Evolutionary conservation across 805 yeast species (phyloP).

Genomic region (Nakazawaea molendinolei): DNA sequence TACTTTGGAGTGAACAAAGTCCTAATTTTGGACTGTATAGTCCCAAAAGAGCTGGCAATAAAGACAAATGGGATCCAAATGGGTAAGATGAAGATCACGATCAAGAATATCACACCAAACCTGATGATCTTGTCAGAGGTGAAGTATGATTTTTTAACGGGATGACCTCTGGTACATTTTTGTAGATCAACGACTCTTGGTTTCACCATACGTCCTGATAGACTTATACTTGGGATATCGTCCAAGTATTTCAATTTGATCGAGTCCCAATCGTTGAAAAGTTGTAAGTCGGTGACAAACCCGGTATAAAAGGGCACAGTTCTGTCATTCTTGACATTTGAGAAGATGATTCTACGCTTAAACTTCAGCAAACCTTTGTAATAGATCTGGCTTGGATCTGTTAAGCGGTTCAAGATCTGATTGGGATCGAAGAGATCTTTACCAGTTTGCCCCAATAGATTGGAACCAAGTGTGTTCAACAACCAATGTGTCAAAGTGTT

Average conservation of each 20-base stretch:
- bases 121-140: constrained; percentile 13
- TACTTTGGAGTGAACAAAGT: constrained; percentile 1
- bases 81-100: constrained; percentile 28
- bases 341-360: constrained; percentile 50
- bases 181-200: constrained; percentile 49
- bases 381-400: constrained; percentile 45
- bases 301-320: constrained; percentile 86
- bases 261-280: constrained; percentile 56
- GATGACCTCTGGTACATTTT: constrained; percentile 20
- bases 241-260: constrained; percentile 42
- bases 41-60: constrained; percentile 19
- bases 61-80: constrained; percentile 45
- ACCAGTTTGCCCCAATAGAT: constrained; percentile 62
- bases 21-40: constrained; percentile 7
- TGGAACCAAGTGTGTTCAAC: constrained; percentile 48
- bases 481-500: constrained; percentile 22
- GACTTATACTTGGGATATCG: constrained; percentile 32
- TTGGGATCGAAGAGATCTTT: constrained; percentile 57
- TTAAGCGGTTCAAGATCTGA: constrained; percentile 41
- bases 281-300: constrained; percentile 64
- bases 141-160: constrained; percentile 2
- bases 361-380: constrained; percentile 51
- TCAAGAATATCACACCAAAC: constrained; percentile 18
- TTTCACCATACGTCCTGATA: constrained; percentile 30
- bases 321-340: constrained; percentile 77